phyloP scores from a whole-genome alignment of 2,329 filamentous ascomycete genomes.

The Arthrobotrys musiformis region DNA sequence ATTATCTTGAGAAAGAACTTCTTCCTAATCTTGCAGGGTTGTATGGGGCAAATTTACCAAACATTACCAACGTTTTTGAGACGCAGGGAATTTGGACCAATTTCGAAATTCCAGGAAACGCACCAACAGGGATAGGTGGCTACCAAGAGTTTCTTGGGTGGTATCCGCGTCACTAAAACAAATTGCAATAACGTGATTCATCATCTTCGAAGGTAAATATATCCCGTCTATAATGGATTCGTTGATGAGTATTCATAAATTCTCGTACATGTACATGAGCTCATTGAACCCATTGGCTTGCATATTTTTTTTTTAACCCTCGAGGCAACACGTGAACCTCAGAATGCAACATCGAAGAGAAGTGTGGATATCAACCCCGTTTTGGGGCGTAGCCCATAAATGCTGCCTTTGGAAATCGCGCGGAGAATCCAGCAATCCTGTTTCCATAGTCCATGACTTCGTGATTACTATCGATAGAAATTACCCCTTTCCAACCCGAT shows the following conservation, averaged over 20 bases:
- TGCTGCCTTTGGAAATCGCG: neutral
- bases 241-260: too few species aligned
- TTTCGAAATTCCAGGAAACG: conserved; percentile 11
- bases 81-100: neutral
- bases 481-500: neutral
- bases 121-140: neutral
- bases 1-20: neutral
- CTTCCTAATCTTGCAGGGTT: neutral
- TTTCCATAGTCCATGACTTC: neutral
- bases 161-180: neutral
- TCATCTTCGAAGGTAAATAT: neutral
- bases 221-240: neutral
- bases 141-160: conserved; percentile 18
- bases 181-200: conserved; percentile 3
- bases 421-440: too few species aligned
- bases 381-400: too few species aligned
- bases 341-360: conserved; percentile 4
- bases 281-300: neutral
- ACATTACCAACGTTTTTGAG: neutral
- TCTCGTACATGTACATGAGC: neutral
- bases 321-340: neutral
- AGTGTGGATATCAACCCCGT: neutral
- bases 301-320: neutral
- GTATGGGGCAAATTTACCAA: neutral
- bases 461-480: conserved; percentile 1